Base-by-base conservation (phyloP, 306 rosid species). In the Cicer bijugum region DNA sequence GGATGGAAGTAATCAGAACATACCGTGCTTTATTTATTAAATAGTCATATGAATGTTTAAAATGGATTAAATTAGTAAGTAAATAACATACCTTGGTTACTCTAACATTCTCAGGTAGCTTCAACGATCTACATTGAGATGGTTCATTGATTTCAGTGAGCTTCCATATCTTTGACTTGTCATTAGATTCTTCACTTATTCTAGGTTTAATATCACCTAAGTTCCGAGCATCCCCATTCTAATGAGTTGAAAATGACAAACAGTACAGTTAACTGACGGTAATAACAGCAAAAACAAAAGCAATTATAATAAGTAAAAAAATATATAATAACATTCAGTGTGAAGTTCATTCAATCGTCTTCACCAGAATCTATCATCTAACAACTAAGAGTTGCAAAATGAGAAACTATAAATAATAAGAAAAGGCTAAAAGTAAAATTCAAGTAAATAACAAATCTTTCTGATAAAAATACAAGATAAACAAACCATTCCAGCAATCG, bases 81-180 rank as follows among this genome's bases (percentile, higher is more conserved):
- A 66, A 71, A 61, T 59, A 73, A 8, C 69, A 66, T 71, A 89
- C 98, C 94, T 88, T 94, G 69, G 80, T 91, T 12, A 87, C 94
- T 81, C 96, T 87, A 7, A 85, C 58, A 77, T 86, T 91, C 79
- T 93, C 98, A 12, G 92, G 89, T 42, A 93, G 91, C 91, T 92
- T 93, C 89, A 86, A 81, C 77, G 98, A 89, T 71, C 97, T 87
- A 75, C 97, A 93, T 50, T 93, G 97, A 77, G 92, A 82, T 6
- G 86, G 92, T 84, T 93, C 98, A 20, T 58, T 89, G 78, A 93
- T 88, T 83, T 93, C 98, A 77, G 96, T 89, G 82, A 91, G 90
- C 89, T 89, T 93, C 98, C 96, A 91, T 82, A 93, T 93, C 85
- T 93, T 93, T 69, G 99, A 91, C 84, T 91, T 94, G 82, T 94